phyloP scores from a whole-genome alignment of 1,139 yeast species.

The Scheffersomyces parashehatae region DNA sequence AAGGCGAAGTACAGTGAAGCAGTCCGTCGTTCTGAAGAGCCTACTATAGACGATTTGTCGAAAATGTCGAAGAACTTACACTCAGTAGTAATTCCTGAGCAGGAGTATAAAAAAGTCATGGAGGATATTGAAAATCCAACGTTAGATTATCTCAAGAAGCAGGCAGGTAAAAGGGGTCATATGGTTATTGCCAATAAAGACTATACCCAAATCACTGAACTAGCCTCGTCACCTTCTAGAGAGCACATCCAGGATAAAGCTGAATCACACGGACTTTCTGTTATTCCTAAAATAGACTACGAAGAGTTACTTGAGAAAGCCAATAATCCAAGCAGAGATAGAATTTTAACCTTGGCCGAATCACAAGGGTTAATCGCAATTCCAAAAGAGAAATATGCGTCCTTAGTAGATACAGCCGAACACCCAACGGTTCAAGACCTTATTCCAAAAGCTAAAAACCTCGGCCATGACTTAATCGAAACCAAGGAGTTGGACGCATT shows the following conservation, averaged over 20 bases:
- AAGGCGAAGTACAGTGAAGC: slow-evolving; percentile 6
- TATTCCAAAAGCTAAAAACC: slow-evolving; percentile 4
- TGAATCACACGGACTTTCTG: slow-evolving; percentile 18
- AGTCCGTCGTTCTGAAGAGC: slow-evolving; percentile 6
- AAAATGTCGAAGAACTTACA: slow-evolving; percentile 4
- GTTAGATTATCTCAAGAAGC: slow-evolving; percentile 9
- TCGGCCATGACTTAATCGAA: slow-evolving; percentile 6
- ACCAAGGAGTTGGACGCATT: slow-evolving; percentile 2
- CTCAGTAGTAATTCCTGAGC: slow-evolving; percentile 6
- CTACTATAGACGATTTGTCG: slow-evolving; percentile 11
- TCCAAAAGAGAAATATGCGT: slow-evolving; percentile 1
- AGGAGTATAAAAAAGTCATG: slow-evolving; percentile 6
- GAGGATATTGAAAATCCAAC: slow-evolving; percentile 9
- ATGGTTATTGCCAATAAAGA: slow-evolving; percentile 11
- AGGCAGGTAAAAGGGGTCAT: slow-evolving; percentile 1
- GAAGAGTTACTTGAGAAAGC: slow-evolving; percentile 9
- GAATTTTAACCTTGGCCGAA: slow-evolving; percentile 8
- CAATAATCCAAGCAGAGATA: slow-evolving; percentile 10
- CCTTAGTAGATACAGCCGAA: slow-evolving; percentile 2
- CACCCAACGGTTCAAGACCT: slow-evolving; percentile 11
- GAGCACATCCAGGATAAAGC: slow-evolving; percentile 38
- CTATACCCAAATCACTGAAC: slow-evolving; percentile 23
- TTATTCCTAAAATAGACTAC: slow-evolving; percentile 18
- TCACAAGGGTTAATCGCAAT: slow-evolving; percentile 5
- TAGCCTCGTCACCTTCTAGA: slow-evolving; percentile 32